phyloP scores from a whole-genome alignment of 179 eudicot species.

The Spergularia azorica region DNA sequence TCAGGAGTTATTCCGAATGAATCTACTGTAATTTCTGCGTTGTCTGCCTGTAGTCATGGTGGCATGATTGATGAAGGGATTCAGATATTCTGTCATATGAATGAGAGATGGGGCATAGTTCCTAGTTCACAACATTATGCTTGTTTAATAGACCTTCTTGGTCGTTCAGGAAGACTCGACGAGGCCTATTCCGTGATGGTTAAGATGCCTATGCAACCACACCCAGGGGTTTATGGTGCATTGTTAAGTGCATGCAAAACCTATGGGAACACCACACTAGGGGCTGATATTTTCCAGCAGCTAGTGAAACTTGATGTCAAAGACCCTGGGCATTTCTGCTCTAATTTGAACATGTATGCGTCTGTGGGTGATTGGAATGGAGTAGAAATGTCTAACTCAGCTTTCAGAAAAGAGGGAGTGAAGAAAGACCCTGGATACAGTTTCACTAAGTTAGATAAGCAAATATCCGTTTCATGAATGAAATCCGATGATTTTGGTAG shows the following conservation, averaged over 20 bases:
- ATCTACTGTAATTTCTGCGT: constrained; percentile 40
- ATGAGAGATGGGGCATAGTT: constrained; percentile 30
- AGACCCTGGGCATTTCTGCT: constrained; percentile 36
- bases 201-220: constrained; percentile 37
- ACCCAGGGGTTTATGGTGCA: constrained; percentile 39
- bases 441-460: constrained; percentile 32
- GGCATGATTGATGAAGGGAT: constrained; percentile 49
- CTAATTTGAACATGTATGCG: constrained; percentile 34
- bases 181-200: constrained; percentile 39
- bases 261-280: constrained; percentile 38
- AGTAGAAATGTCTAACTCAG: constrained; percentile 28
- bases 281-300: constrained; percentile 31
- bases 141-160: constrained; percentile 51
- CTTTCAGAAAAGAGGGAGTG: constrained; percentile 25
- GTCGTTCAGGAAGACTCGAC: constrained; percentile 47
- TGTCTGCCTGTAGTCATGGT: constrained; percentile 56
- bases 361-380: constrained; percentile 37
- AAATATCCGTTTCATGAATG: constrained; percentile 17
- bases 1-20: constrained; percentile 43
- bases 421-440: constrained; percentile 50
- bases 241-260: constrained; percentile 45
- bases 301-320: constrained; percentile 21
- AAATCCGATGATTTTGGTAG: constrained; percentile 2
- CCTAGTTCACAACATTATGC: constrained; percentile 48
- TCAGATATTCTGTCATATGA: constrained; percentile 33